Evolutionary conservation across 202 grass and related monocot genomes (phyloP), one percentile per base, ranked within the genome.

Genomic region (Sporobolus alterniflorus): DNA sequence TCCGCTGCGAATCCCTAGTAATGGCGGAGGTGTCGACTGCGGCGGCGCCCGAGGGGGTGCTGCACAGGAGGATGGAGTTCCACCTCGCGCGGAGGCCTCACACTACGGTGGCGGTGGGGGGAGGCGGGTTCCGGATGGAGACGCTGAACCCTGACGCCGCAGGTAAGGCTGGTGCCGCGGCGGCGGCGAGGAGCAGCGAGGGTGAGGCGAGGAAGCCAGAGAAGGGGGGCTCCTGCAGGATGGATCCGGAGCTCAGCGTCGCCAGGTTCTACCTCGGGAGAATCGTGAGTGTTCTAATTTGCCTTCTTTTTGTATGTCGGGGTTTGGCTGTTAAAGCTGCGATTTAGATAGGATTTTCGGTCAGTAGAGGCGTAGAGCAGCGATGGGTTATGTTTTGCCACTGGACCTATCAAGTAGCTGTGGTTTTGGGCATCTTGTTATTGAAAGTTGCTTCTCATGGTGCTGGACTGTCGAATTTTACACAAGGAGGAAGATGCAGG

Each of bases 261-360:
- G 80, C 89, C 29, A 82, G 88, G 87, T 86, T 92, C 90, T 92
- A 92, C 79, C 88, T 95, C 30, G 85, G 90, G 81, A 92, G 90
- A 90, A 95, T 95, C 47, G 93, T 95, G 85, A 90, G 93, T 90
- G 28, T 39, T 39, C 36, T 39, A 39, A 39, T 5, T 7, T 39
- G 36, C 36, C 36, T 39, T 7, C 7, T 39, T 39, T 7, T 39
- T 39, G 4, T 39, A 4, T 39, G 36, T 7, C n/a, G n/a, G 17
- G 33, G 59, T 68, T 82, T 14, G n/a, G 22, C 64, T 79, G 31
- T 83, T 40, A 20, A 40, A 71, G 62, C 21, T 70, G 46, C 15
- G 39, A 64, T 70, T 79, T 78, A 64, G n/a, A 25, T 73, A 20
- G 75, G 81, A 69, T 33, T 50, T 75, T 81, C 32, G 43, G 52